Evolutionary conservation across 352 stramenopile species (phyloP).

Genomic region (Globisporangium cylindrosporum): DNA sequence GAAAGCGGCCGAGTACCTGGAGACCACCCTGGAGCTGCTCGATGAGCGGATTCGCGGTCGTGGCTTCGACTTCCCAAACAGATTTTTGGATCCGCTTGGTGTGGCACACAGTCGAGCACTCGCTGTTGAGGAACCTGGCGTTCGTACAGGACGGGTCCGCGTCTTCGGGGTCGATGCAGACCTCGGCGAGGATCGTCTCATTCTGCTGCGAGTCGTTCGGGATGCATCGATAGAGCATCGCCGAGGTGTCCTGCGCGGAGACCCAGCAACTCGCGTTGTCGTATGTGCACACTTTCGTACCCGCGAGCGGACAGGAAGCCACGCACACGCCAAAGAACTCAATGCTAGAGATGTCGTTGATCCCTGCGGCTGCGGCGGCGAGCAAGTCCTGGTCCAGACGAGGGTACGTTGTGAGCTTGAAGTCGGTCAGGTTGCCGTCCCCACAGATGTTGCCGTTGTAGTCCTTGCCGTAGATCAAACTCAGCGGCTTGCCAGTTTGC

Average conservation of each 20-base stretch:
- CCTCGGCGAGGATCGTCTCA: conserved; percentile 52
- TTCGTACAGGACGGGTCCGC: conserved; percentile 54
- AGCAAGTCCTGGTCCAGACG: conserved; percentile 81
- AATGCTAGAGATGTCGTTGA: conserved; percentile 40
- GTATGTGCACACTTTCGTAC: conserved; percentile 68
- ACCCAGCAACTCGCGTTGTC: conserved; percentile 65
- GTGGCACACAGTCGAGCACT: conserved; percentile 50
- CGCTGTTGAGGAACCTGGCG: conserved; percentile 27
- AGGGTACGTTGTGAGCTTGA: conserved; percentile 68
- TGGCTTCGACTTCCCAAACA: conserved; percentile 54
- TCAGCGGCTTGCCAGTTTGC: conserved; percentile 64
- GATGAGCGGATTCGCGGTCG: conserved; percentile 59
- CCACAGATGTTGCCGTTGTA: conserved; percentile 83
- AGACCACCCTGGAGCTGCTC: conserved; percentile 64
- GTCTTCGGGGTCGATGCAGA: conserved; percentile 59
- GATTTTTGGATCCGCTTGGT: conserved; percentile 66
- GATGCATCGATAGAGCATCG: conserved; percentile 73
- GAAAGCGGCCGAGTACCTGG: conserved; percentile 58
- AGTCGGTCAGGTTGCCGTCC: conserved; percentile 32
- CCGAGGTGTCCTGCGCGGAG: conserved; percentile 43
- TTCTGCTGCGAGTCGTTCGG: conserved; percentile 51
- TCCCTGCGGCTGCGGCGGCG: conserved; percentile 29
- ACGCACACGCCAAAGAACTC: conserved; percentile 86
- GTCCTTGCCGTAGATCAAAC: conserved; percentile 78
- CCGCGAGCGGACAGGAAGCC: conserved; percentile 40